Conservation (phyloP, 176 grass and related monocot species). For the Oryza officinalis region DNA sequence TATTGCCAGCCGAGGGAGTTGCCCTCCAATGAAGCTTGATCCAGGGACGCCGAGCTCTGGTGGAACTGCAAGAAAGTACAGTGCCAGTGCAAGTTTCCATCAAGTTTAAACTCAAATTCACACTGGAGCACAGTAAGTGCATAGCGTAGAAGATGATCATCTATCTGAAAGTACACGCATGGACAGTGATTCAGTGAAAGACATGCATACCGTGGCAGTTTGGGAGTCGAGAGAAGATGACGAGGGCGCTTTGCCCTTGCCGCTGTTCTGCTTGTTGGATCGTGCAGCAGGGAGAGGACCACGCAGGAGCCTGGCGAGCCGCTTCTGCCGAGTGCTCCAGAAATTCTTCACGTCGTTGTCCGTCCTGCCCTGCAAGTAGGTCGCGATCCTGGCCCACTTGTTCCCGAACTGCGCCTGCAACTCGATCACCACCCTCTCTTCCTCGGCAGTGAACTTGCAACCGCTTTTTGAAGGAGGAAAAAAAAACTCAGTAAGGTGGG, state of each 20-base stretch:
- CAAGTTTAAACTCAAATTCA: neutral
- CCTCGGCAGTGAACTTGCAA: constrained; percentile 73
- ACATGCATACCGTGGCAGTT: constrained; percentile 13
- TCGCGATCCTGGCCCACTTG: constrained; percentile 91
- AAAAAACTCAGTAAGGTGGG: neutral
- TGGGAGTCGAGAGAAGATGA: neutral
- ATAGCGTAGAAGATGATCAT: neutral
- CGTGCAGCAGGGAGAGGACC: constrained; percentile 20
- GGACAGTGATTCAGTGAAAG: neutral
- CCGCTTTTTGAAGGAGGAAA: constrained; percentile 3
- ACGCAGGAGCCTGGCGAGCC: constrained; percentile 60
- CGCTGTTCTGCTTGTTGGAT: constrained; percentile 27
- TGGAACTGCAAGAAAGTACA: neutral
- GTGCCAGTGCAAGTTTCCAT: neutral
- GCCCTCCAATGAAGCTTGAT: constrained; percentile 25
- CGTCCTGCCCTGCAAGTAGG: constrained; percentile 67
- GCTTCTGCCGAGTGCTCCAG: constrained; percentile 86
- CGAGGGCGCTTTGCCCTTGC: constrained; percentile 10
- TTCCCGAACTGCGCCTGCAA: constrained; percentile 78
- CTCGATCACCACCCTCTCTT: constrained; percentile 63
- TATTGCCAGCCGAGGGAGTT: constrained; percentile 24
- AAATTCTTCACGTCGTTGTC: constrained; percentile 95
- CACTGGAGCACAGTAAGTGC: neutral
- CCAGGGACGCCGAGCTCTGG: constrained; percentile 22
- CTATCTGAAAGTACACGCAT: no score